Base-by-base conservation (phyloP, 2,329 filamentous ascomycete species). In the Colletotrichum graminicola region DNA sequence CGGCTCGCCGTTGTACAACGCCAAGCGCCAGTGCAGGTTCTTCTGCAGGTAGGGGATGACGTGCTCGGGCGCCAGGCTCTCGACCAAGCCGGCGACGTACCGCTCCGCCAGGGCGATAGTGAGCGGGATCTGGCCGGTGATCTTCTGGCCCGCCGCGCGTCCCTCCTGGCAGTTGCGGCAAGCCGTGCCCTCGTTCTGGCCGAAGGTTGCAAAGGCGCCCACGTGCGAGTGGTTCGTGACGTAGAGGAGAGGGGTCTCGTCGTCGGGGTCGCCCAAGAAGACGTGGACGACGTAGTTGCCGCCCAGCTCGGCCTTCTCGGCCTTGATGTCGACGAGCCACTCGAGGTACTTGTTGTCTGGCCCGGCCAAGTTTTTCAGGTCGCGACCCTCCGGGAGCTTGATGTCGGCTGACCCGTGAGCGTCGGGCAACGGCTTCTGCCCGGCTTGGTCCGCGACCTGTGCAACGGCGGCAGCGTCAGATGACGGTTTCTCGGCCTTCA, bases 281-380 rank as follows among this genome's bases (percentile, higher is more conserved):
- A 90, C 79, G 75, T 87, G 86, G 26, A 91, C 80, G 43, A 83
- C 84, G 78, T 88, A 90, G 7, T 87, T 84, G 3, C 83, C 83
- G 29, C 82, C 80, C 2, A 87, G 78, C 5, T 84, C 84, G 68
- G 83, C 82, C 74, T 87, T 88, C 63, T 82, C 76, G 4, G 87
- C 84, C n/a, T 82, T 80, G 71, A 91, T 82, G 75, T 87, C 89
- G 75, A 86, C 84, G 16, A 87, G 81, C 82, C 89, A 91, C 70
- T 91, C 80, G 39, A 77, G 78, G 74, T 83, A 80, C 39, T 77
- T 77, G 69, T 77, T 79, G 66, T 79, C 60, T 11, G 57, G 26
- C 5, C 63, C 51, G 10, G 60, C 39, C 36, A 71, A 43, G 21
- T 63, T 64, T 54, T 64, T 68, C 5, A 71, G 29, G 29, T 64